Evolutionary conservation across 1,284 basidiomycete species (phyloP).

Genomic region (Rhodofomes roseus): DNA sequence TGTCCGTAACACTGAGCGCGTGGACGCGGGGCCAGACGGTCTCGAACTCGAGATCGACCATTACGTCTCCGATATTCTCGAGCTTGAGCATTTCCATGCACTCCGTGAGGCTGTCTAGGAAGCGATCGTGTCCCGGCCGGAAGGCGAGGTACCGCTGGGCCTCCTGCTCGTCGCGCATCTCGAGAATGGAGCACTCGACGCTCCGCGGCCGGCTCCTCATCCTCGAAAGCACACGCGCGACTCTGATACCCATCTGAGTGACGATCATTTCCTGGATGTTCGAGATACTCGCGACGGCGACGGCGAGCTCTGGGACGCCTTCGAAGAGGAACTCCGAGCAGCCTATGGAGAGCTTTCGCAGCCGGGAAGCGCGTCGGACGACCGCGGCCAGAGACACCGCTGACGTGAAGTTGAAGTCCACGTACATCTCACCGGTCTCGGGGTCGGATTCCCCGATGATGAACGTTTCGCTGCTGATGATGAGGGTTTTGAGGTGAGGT

Average conservation of each 20-base stretch:
- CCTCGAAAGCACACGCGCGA: neutral
- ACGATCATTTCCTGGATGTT: neutral
- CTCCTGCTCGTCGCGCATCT: neutral
- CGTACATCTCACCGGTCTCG: neutral
- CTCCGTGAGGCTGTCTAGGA: neutral
- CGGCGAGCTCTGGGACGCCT: neutral
- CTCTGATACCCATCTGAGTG: neutral
- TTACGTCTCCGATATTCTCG: neutral
- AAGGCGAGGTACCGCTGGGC: neutral
- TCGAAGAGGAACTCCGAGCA: neutral
- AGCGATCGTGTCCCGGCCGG: neutral
- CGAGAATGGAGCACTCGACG: neutral
- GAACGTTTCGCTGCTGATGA: neutral
- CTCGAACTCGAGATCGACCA: neutral
- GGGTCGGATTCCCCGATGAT: neutral
- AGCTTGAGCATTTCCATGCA: neutral
- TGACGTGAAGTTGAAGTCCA: neutral
- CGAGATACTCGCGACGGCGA: neutral
- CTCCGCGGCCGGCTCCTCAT: neutral
- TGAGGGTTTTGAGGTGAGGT: neutral
- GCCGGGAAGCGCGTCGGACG: neutral
- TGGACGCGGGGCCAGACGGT: neutral
- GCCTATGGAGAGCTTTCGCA: neutral
- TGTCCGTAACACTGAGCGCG: neutral
- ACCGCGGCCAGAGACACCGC: neutral